Conservation (phyloP, 495 filamentous ascomycete species). For the Opeltia flavorubescens region DNA sequence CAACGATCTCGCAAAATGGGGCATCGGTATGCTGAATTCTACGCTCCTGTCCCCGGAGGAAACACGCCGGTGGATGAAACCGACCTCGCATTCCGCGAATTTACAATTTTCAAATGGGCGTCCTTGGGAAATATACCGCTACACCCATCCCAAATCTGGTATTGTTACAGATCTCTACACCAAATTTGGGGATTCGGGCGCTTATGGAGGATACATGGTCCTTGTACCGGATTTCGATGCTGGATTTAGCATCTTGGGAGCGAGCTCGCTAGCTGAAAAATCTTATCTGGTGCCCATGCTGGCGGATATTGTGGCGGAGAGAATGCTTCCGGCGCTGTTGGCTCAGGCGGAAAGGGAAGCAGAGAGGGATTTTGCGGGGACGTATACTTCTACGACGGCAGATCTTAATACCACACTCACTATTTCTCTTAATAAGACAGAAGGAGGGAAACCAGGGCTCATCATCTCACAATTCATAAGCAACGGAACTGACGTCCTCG, state of each 20-base stretch:
- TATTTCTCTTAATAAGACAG: constrained; percentile 21
- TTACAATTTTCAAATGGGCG: constrained; percentile 32
- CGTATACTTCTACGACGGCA: constrained; percentile 19
- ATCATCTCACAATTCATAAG: constrained; percentile 31
- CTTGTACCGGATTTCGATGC: constrained; percentile 27
- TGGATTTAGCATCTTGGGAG: constrained; percentile 26
- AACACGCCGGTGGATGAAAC: constrained; percentile 46
- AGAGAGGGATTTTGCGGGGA: constrained; percentile 19
- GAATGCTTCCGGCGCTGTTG: constrained; percentile 21
- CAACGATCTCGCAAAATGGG: constrained; percentile 36
- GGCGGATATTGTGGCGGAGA: constrained; percentile 18
- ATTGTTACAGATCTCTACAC: constrained; percentile 29
- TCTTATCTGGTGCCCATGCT: neutral
- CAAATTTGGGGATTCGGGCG: constrained; percentile 29
- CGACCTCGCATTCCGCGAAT: constrained; percentile 32
- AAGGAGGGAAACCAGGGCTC: constrained; percentile 25
- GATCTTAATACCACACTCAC: constrained; percentile 26
- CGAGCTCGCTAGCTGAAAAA: constrained; percentile 12
- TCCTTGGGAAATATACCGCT: constrained; percentile 40
- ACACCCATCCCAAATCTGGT: constrained; percentile 15
- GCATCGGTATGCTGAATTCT: constrained; percentile 39
- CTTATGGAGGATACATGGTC: constrained; percentile 20
- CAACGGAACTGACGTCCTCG: constrained; percentile 32
- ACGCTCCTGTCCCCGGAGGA: constrained; percentile 27
- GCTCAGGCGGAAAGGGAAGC: constrained; percentile 22